phyloP scores from a whole-genome alignment of 495 filamentous ascomycete genomes.

The Trichoderma orchidacearum region DNA sequence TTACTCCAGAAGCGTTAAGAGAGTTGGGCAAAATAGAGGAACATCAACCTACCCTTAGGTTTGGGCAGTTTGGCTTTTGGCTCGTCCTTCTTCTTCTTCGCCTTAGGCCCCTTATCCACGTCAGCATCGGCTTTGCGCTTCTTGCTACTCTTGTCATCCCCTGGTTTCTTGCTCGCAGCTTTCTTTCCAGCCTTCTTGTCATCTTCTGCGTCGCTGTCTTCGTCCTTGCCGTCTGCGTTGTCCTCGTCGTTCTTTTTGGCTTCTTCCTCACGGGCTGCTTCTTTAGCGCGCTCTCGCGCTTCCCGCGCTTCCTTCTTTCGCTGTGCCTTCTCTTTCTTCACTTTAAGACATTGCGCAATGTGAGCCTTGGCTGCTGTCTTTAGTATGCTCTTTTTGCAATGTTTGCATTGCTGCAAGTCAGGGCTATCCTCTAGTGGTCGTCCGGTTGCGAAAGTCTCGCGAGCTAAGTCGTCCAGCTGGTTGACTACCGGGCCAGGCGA shows the following conservation, averaged over 20 bases:
- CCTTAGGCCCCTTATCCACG: conserved; percentile 56
- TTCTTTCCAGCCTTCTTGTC: conserved; percentile 46
- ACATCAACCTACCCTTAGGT: conserved; percentile 49
- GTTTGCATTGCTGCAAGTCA: conserved; percentile 62
- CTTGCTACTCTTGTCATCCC: conserved; percentile 64
- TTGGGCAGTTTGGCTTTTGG: conserved; percentile 79
- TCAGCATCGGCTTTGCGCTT: conserved; percentile 86
- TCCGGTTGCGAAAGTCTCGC: conserved; percentile 59
- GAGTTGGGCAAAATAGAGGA: neutral
- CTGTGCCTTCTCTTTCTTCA: conserved; percentile 63
- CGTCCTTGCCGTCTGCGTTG: conserved; percentile 49
- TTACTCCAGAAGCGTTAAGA: neutral
- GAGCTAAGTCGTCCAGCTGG: conserved; percentile 52
- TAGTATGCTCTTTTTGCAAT: conserved; percentile 64
- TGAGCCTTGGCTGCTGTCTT: conserved; percentile 49
- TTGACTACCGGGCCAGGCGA: conserved; percentile 49
- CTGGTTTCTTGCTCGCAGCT: conserved; percentile 51
- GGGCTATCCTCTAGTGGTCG: conserved; percentile 56
- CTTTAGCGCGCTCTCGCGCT: conserved; percentile 52
- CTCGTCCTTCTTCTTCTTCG: conserved; percentile 91
- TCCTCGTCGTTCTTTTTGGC: conserved; percentile 41
- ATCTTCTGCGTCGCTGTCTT: conserved; percentile 64
- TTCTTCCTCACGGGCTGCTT: conserved; percentile 40
- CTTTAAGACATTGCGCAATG: conserved; percentile 52
- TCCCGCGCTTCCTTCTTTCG: conserved; percentile 71